These are phyloP conservation scores for Lachnellula occidentalis DNA, from an alignment of 2,329 filamentous ascomycete genomes.

Conservation along the genomic window DNA sequence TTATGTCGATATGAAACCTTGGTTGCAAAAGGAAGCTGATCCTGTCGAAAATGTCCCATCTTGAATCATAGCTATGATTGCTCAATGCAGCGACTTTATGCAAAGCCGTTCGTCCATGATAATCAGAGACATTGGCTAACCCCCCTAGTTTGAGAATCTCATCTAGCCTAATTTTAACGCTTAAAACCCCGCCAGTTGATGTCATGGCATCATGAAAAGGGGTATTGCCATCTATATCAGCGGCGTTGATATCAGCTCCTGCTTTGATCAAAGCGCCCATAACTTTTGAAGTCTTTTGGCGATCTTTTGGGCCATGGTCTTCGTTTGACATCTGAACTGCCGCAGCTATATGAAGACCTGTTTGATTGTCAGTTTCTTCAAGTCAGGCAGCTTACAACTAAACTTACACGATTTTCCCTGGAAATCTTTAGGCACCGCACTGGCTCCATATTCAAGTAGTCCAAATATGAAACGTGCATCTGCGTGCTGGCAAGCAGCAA, in stretches of 20 bases:
- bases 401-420: constrained; percentile 7
- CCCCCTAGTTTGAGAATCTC: neutral
- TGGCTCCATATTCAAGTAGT: constrained; percentile 3
- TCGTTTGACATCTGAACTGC: neutral
- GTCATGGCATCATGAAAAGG: constrained; percentile 2
- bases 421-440: constrained; percentile 3
- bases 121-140: neutral
- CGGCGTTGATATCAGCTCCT: constrained; percentile 3
- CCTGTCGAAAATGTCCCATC: neutral
- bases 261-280: constrained; percentile 1
- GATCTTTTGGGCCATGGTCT: neutral
- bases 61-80: neutral
- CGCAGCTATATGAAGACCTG: neutral
- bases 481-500: neutral
- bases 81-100: constrained; percentile 1
- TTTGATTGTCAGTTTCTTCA: neutral
- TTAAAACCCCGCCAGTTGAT: neutral
- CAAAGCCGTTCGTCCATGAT: constrained; percentile 1
- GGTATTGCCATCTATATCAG: constrained; percentile 5
- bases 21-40: constrained; percentile 1
- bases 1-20: neutral
- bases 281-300: neutral
- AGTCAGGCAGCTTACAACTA: neutral
- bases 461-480: neutral
- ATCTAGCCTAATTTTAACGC: neutral